Evolutionary conservation across 495 filamentous ascomycete species (phyloP).

Genomic region (Penicillium verhagenii): DNA sequence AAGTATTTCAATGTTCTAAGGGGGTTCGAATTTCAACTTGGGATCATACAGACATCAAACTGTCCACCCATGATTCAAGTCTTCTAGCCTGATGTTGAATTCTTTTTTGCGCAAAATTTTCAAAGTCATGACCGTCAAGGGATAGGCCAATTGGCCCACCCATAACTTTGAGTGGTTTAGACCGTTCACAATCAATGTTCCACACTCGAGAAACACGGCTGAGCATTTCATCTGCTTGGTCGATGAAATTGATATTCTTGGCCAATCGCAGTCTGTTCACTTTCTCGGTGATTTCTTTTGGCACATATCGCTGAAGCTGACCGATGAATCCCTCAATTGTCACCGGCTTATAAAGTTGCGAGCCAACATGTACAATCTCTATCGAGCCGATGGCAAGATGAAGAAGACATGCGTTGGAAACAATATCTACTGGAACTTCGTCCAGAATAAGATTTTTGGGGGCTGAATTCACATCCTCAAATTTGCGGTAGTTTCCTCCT

Average conservation of each 20-base stretch:
- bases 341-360: not conserved
- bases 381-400: not conserved
- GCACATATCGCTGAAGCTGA: not conserved
- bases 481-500: not conserved
- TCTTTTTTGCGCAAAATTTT: not conserved
- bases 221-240: not conserved
- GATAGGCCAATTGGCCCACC: not conserved
- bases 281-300: not conserved
- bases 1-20: not conserved
- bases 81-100: not conserved
- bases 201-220: not conserved
- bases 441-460: constrained; percentile 1
- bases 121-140: not conserved
- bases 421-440: constrained; percentile 10
- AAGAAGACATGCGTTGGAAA: constrained; percentile 5
- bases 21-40: not conserved
- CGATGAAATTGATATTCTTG: not conserved
- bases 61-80: not conserved
- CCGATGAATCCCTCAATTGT: not conserved
- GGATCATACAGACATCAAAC: not conserved
- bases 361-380: constrained; percentile 1
- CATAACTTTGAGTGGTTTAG: not conserved
- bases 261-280: not conserved
- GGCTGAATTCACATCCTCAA: not conserved
- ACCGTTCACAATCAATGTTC: not conserved